These are phyloP conservation scores for Yamagishiella unicocca DNA, from an alignment of 139 green algal species.

Conservation along the genomic window DNA sequence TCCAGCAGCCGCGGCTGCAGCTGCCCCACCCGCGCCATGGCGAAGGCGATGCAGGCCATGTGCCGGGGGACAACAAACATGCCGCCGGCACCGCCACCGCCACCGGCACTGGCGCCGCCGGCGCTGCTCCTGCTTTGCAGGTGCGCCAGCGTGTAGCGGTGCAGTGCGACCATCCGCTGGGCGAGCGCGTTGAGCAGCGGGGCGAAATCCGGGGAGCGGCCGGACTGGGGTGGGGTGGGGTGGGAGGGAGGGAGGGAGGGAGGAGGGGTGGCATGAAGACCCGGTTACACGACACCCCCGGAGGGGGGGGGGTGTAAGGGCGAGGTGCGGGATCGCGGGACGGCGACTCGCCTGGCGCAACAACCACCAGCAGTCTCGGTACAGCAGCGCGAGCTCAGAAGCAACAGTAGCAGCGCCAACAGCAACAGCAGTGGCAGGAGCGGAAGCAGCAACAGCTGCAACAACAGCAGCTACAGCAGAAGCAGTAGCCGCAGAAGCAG, in stretches of 20 bases:
- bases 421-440: no score
- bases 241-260: neutral
- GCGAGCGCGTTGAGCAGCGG: neutral
- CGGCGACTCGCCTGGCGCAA: no score
- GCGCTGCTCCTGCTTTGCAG: neutral
- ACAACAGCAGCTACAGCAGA: no score
- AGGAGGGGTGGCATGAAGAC: neutral
- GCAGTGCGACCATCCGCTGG: conserved; percentile 12
- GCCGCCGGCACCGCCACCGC: neutral
- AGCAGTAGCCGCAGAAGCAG: no score
- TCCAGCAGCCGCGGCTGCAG: conserved; percentile 1
- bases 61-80: conserved; percentile 11
- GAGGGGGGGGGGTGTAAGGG: no score
- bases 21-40: neutral
- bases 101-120: neutral
- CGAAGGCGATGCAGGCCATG: neutral
- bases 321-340: no score
- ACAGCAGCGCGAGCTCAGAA: no score
- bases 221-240: neutral
- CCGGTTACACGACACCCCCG: no score
- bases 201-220: neutral
- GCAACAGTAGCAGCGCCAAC: no score
- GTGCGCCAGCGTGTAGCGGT: neutral
- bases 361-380: no score
- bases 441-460: no score